These are phyloP conservation scores for Boletellus deceptivus DNA, from an alignment of 1,284 basidiomycete genomes.

Conservation along the genomic window DNA sequence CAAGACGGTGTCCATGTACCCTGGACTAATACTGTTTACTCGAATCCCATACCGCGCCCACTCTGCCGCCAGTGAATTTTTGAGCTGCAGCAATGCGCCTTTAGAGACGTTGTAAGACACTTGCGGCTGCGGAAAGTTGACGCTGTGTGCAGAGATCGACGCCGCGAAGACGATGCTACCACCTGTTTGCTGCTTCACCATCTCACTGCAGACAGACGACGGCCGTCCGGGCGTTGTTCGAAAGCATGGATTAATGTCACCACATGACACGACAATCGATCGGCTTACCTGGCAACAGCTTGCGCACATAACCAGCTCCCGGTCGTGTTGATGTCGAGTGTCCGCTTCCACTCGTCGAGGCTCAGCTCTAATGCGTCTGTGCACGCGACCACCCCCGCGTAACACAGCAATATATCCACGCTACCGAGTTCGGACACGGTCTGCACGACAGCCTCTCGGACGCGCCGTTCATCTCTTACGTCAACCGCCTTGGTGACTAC, in stretches of 20 bases:
- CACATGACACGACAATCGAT: not conserved
- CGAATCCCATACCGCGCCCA: slow-evolving; percentile 42
- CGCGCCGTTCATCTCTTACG: slow-evolving; percentile 33
- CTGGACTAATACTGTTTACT: slow-evolving; percentile 43
- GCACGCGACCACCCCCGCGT: slow-evolving; percentile 40
- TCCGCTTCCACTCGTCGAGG: slow-evolving; percentile 36
- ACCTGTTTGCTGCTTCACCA: slow-evolving; percentile 40
- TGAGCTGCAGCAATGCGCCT: slow-evolving; percentile 25
- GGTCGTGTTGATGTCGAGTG: slow-evolving; percentile 42
- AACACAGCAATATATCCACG: slow-evolving; percentile 40
- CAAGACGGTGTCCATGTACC: slow-evolving; percentile 45
- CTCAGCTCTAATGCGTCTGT: slow-evolving; percentile 32
- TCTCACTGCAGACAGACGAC: slow-evolving; percentile 24
- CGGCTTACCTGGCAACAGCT: slow-evolving; percentile 38
- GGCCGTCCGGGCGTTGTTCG: too few species aligned
- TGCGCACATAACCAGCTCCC: slow-evolving; percentile 45
- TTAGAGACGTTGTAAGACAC: slow-evolving; percentile 34
- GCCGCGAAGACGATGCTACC: slow-evolving; percentile 44
- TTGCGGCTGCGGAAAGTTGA: slow-evolving; percentile 43
- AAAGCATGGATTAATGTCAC: not conserved
- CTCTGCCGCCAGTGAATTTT: slow-evolving; percentile 35
- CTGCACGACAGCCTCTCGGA: slow-evolving; percentile 31
- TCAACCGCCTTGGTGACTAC: slow-evolving; percentile 37
- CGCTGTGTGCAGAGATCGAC: slow-evolving; percentile 41
- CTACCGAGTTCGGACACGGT: slow-evolving; percentile 32